Percentiles rank a stretch among this genome's conserved stretches.
Conservation (phyloP, 2,329 filamentous ascomycete genomes). For the Penicillium sp. region DNA sequence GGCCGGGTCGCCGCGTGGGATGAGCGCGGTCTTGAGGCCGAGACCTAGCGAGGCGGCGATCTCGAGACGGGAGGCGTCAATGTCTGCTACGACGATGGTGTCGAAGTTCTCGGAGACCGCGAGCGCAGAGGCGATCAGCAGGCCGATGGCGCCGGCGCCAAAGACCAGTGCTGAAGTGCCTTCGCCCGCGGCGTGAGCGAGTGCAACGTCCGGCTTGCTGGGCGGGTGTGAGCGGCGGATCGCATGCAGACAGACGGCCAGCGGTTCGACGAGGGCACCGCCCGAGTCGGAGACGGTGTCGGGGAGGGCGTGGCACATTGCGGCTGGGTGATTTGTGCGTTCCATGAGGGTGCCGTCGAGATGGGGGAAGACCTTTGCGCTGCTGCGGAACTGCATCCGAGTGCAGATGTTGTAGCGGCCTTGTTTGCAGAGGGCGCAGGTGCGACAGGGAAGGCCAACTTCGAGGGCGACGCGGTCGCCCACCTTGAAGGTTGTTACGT, state of each 20-base stretch:
- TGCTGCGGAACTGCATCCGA: conserved; percentile 59
- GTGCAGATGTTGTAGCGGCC: conserved; percentile 66
- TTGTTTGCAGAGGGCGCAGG: conserved; percentile 57
- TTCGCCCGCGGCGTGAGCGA: conserved; percentile 45
- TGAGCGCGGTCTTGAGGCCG: conserved; percentile 40
- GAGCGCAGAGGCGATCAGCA: conserved; percentile 61
- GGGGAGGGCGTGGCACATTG: conserved; percentile 62
- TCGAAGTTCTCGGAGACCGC: conserved; percentile 56
- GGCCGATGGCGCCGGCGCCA: conserved; percentile 63
- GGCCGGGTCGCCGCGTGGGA: conserved; percentile 34
- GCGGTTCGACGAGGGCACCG: conserved; percentile 62
- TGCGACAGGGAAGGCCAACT: conserved; percentile 81
- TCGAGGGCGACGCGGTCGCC: conserved; percentile 92
- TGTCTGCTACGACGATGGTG: conserved; percentile 62
- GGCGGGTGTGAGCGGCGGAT: conserved; percentile 57
- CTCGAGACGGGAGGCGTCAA: conserved; percentile 57
- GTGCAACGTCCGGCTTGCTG: conserved; percentile 34
- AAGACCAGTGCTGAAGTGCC: conserved; percentile 58
- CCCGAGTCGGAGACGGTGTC: conserved; percentile 55
- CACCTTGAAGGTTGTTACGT: conserved; percentile 62
- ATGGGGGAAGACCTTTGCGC: conserved; percentile 63
- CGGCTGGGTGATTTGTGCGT: conserved; percentile 62
- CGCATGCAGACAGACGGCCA: conserved; percentile 63
- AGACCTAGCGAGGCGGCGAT: conserved; percentile 52
- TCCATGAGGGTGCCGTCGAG: conserved; percentile 66